Base-by-base conservation (phyloP, 208 protist genomes). In the Trypanosoma conorhini region DNA sequence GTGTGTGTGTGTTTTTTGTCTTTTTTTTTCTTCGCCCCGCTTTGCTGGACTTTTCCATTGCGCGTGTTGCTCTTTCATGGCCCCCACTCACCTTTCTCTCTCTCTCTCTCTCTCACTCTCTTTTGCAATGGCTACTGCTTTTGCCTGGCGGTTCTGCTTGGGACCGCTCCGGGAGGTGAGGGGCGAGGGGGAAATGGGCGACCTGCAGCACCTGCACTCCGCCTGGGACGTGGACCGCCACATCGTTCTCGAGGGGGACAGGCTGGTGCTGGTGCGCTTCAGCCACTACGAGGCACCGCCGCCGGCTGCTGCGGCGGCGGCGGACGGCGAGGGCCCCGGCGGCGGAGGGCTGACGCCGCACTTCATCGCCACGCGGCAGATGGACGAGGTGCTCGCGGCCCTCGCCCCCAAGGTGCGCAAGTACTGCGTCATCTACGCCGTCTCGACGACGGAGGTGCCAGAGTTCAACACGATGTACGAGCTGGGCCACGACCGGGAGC, bases 391-490 rank as follows among this genome's bases (percentile, higher is more conserved):
- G 65, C 82, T 95, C 35, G 48, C 48, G 0, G 67, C 80, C 64
- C 65, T 93, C 0, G 87, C 87, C 3, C 90, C 90, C 9, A 93
- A 93, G 76, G 81, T 95, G 24, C 83, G 87, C 1, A 93, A 93
- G 82, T 95, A 92, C 66, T 91, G 85, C 62, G 78, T 74, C 30
- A 89, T 95, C 3, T 93, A 89, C 62, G 62, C 82, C 8, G 90
- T 95, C 1, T 85, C 91, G 65, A 95, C 87, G 13, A 79, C 71
- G 22, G 73, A 85, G 70, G 98, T 99, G 51, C 95, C 97, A 9
- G 97, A 99, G 72, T 99, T 99, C 77, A 99, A 99, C 72, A 80
- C 89, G 22, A 97, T 99, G 93, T 99, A 99, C 83, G 99, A 99
- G 86, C 80, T 99, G 31, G 87, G 85, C 22, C 85, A 95, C 69